Percentiles rank a stretch among this genome's conserved stretches.
Conservation (phyloP, 495 filamentous ascomycete genomes). For the Eremomyces bilateralis region DNA sequence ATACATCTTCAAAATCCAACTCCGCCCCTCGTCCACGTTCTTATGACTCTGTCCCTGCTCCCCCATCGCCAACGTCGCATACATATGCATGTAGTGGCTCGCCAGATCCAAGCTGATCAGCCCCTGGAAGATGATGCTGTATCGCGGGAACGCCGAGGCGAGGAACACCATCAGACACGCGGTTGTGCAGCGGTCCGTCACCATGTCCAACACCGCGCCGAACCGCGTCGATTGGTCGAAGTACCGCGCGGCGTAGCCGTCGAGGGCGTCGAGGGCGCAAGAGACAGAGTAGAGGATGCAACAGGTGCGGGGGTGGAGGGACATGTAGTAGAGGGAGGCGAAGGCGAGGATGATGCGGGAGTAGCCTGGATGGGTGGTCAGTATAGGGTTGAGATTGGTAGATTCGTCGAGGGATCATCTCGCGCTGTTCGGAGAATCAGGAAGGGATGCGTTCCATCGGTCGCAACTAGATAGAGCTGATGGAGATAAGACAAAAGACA, state of each 20-base stretch:
- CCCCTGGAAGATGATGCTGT: constrained; percentile 79
- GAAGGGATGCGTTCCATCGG: constrained; percentile 3
- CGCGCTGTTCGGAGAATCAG: constrained; percentile 3
- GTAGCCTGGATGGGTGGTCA: constrained; percentile 46
- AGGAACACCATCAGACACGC: constrained; percentile 85
- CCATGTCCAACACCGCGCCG: constrained; percentile 94
- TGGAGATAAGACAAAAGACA: constrained; percentile 2
- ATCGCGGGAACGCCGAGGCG: constrained; percentile 75
- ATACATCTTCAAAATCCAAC: constrained; percentile 75
- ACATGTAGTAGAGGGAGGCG: constrained; percentile 95
- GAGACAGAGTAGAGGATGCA: constrained; percentile 76
- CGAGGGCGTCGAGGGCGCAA: constrained; percentile 82
- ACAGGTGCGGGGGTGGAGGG: constrained; percentile 85
- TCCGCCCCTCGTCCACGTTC: constrained; percentile 60
- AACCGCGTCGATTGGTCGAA: constrained; percentile 85
- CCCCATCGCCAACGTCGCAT: constrained; percentile 68
- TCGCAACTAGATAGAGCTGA: too few species aligned
- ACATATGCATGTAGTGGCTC: constrained; percentile 98
- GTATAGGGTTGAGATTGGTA: too few species aligned
- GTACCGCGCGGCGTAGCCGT: constrained; percentile 72
- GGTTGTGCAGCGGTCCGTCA: constrained; percentile 88
- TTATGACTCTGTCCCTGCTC: constrained; percentile 69
- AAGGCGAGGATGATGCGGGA: constrained; percentile 69
- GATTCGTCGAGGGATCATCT: not conserved
- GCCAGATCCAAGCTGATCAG: constrained; percentile 82